Base-by-base conservation (phyloP, 306 rosid species). In the Rosa persica region DNA sequence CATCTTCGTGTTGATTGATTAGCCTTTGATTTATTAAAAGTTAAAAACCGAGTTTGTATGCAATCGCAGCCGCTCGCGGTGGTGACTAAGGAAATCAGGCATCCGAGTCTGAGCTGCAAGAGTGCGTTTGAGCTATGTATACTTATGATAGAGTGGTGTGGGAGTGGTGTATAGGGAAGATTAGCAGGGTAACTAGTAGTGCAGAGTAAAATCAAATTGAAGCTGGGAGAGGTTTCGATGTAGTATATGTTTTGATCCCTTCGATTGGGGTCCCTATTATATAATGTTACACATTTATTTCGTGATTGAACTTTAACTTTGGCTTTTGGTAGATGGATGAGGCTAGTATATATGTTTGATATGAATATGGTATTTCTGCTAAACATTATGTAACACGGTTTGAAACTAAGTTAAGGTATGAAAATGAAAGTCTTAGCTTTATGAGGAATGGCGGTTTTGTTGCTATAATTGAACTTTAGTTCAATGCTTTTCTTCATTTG, bases 61-160 rank as follows among this genome's bases (percentile, higher is more conserved):
- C 11, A 22, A 58, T 81, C 46, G 84, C 79, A 83, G 89, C 96
- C 93, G 93, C 89, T 89, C 72, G 36, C 23, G 90, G 79, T 76
- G 77, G 19, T 67, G 34, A 77, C 80, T 70, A 62, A 62, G 68
- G 42, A 77, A 55, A 74, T 75, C 20, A 43, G 30, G 69, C 70
- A 77, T 19, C 78, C 61, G 82, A 72, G 58, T 74, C 89, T 74
- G 83, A 82, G 90, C 93, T 72, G 70, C 47, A 38, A 5, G 70
- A 66, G 70, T 66, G 70, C 47, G 47, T 38, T 66, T 66, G 70
- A 66, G 92, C 92, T 72, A 43, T 75, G 67, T 40, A 23, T 25
- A 72, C 49, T 10, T 60, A 60, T 64, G 58, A 61, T 57, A 55
- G 70, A 58, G 66, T 48, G 78, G 69, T 25, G 55, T 23, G 62